These are phyloP conservation scores for Pichia thaimueangensis DNA, from an alignment of 805 yeast genomes.

Conservation along the genomic window DNA sequence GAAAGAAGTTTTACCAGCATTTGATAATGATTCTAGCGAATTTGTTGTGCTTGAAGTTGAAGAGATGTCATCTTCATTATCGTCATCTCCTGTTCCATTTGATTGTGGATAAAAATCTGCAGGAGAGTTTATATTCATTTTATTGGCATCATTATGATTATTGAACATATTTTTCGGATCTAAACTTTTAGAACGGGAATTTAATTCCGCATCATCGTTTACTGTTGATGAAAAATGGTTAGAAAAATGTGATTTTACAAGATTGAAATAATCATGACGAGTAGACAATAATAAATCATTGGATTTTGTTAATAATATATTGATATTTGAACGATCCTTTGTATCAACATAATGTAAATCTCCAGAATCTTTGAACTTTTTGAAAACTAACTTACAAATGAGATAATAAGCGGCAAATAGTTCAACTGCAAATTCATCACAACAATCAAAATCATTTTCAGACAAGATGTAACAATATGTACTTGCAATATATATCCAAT, in stretches of 20 bases:
- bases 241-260: neutral
- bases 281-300: neutral
- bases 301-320: slow-evolving; percentile 3
- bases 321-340: slow-evolving; percentile 3
- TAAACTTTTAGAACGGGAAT: neutral
- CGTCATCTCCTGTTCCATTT: neutral
- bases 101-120: slow-evolving; percentile 8
- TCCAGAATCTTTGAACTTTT: neutral
- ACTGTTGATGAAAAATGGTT: neutral
- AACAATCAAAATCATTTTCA: slow-evolving; percentile 4
- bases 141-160: no score
- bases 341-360: neutral
- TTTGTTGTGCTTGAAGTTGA: neutral
- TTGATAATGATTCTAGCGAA: neutral
- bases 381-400: slow-evolving; percentile 2
- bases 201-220: neutral
- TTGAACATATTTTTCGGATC: slow-evolving; percentile 2
- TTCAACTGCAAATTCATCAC: slow-evolving; percentile 9
- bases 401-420: slow-evolving; percentile 8
- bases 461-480: slow-evolving; percentile 5
- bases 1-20: neutral
- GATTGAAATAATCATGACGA: neutral
- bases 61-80: neutral
- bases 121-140: slow-evolving; percentile 1
- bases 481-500: slow-evolving; percentile 11